phyloP scores from a whole-genome alignment of 805 yeast species.

The Debaryomyces prosopidis region DNA sequence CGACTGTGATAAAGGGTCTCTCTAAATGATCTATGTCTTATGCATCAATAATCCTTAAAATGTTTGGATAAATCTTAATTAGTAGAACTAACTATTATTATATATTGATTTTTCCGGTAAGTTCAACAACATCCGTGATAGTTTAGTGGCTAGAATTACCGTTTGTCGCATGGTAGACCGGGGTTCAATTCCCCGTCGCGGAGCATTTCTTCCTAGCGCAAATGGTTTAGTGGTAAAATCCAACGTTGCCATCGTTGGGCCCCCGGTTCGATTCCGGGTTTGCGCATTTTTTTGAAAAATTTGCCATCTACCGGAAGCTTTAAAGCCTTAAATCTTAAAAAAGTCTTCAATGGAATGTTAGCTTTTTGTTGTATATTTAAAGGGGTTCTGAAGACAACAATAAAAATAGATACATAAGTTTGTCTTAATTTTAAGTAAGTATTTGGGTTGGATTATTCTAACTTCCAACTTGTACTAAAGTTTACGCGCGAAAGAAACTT shows the following conservation, averaged over 20 bases:
- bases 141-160: slow-evolving; percentile 22
- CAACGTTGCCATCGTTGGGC: slow-evolving; percentile 17
- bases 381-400: too few species aligned
- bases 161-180: slow-evolving; percentile 22
- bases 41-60: too few species aligned
- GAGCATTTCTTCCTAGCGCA: slow-evolving; percentile 11
- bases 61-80: too few species aligned
- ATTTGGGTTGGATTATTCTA: too few species aligned
- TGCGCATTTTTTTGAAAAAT: slow-evolving; percentile 13
- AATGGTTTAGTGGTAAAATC: slow-evolving; percentile 16
- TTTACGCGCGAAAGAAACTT: background rate
- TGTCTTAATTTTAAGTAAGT: too few species aligned
- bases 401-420: too few species aligned
- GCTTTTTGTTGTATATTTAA: background rate
- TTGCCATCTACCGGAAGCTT: too few species aligned
- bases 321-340: background rate
- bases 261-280: slow-evolving; percentile 17
- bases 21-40: too few species aligned
- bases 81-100: too few species aligned
- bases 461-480: too few species aligned
- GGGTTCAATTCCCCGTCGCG: slow-evolving; percentile 22
- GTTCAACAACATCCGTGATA: slow-evolving; percentile 13
- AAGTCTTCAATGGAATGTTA: background rate
- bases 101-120: too few species aligned
- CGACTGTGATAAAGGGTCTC: too few species aligned